Percentiles rank a stretch among this genome's conserved stretches.
Evolutionary conservation across 31 red algal species (phyloP).

Genomic region (Asparagopsis taxiformis): DNA sequence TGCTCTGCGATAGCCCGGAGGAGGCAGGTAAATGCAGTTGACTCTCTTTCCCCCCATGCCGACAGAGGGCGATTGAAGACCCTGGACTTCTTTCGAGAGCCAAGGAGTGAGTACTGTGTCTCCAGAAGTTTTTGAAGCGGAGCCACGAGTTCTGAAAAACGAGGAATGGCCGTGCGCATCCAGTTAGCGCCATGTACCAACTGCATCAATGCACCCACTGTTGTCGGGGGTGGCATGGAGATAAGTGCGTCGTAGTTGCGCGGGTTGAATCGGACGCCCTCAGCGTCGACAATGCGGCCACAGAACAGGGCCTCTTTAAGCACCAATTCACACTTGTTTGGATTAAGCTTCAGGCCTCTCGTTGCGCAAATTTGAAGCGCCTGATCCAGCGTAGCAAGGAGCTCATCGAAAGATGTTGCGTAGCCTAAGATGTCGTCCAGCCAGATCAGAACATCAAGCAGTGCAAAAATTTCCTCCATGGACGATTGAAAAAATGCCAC

Average conservation of each 20-base stretch:
- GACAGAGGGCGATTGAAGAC: slow-evolving; percentile 25
- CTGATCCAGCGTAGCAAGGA: slow-evolving; percentile 10
- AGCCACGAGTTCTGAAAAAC: slow-evolving; percentile 20
- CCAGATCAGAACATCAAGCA: slow-evolving; percentile 33
- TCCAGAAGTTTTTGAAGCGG: slow-evolving; percentile 41
- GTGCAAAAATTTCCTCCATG: slow-evolving; percentile 29
- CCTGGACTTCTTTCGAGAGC: slow-evolving; percentile 15
- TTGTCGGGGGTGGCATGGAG: slow-evolving; percentile 4
- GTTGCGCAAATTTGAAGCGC: slow-evolving; percentile 14
- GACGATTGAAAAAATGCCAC: slow-evolving; percentile 34
- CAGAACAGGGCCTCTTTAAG: slow-evolving; percentile 21
- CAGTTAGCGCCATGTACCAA: slow-evolving; percentile 36
- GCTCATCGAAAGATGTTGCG: background rate
- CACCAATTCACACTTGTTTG: slow-evolving; percentile 30
- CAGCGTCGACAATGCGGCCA: slow-evolving; percentile 16
- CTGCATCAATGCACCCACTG: slow-evolving; percentile 12
- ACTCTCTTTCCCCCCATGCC: slow-evolving; percentile 8
- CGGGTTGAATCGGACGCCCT: slow-evolving; percentile 21
- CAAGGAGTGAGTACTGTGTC: background rate
- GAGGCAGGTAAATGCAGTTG: slow-evolving; percentile 20
- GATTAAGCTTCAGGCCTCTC: slow-evolving; percentile 39
- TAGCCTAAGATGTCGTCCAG: slow-evolving; percentile 49
- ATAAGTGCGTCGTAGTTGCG: slow-evolving; percentile 21
- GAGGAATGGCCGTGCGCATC: slow-evolving; percentile 55
- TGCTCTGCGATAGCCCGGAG: slow-evolving; percentile 20